Percentiles rank a stretch among this genome's conserved stretches.
Conservation (phyloP, 1,284 basidiomycete genomes). For the Austroboletus olivaceoglutinosus region DNA sequence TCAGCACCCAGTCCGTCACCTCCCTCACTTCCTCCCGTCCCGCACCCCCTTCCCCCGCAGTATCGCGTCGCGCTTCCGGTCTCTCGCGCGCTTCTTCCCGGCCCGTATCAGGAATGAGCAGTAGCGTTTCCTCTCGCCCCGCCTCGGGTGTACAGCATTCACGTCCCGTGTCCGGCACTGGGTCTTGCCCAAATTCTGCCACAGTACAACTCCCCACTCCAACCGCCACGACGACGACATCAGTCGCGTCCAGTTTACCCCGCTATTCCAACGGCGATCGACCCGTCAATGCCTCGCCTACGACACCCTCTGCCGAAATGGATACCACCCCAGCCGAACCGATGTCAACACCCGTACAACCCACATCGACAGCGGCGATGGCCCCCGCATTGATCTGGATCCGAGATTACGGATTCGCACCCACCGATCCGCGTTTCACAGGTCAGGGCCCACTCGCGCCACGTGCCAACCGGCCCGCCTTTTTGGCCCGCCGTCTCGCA, state of each 20-base stretch:
- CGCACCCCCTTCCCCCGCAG: slow-evolving; percentile 62
- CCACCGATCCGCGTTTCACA: slow-evolving; percentile 51
- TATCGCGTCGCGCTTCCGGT: slow-evolving; percentile 55
- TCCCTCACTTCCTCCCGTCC: slow-evolving; percentile 57
- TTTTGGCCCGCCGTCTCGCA: slow-evolving; percentile 40
- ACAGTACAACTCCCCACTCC: slow-evolving; percentile 1
- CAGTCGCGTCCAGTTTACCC: background rate
- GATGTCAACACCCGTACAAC: background rate
- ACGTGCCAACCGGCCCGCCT: slow-evolving; percentile 42
- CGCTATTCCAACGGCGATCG: slow-evolving; percentile 1
- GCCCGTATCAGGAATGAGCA: slow-evolving; percentile 19
- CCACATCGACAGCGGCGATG: background rate
- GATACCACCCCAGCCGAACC: background rate
- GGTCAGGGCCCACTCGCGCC: slow-evolving; percentile 57
- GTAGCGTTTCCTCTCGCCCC: slow-evolving; percentile 19
- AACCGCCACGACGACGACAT: background rate
- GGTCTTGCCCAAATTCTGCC: slow-evolving; percentile 1
- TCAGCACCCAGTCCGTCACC: slow-evolving; percentile 24
- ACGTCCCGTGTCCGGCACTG: slow-evolving; percentile 6
- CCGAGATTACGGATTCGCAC: slow-evolving; percentile 60
- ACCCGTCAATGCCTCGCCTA: background rate
- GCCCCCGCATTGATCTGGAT: slow-evolving; percentile 45
- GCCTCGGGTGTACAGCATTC: slow-evolving; percentile 9
- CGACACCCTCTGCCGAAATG: background rate
- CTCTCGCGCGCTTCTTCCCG: slow-evolving; percentile 30